Conservation (phyloP, 1,284 basidiomycete species). For the Microbotryum lychnidis-dioicae region DNA sequence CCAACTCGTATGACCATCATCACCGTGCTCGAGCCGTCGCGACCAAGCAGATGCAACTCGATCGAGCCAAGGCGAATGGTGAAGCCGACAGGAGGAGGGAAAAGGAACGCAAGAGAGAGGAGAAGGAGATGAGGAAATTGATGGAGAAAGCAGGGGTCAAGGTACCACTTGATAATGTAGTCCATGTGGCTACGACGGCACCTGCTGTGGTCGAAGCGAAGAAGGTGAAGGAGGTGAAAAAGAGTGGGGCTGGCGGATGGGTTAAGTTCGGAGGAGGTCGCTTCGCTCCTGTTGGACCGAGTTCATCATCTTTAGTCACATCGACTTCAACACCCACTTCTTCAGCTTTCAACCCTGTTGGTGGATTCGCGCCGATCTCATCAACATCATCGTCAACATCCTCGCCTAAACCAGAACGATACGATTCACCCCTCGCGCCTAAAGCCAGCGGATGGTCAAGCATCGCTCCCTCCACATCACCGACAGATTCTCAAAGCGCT, state of each 20-base stretch:
- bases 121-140: constrained; percentile 2
- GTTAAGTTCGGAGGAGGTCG: constrained; percentile 1
- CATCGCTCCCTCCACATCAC: too few relatives aligned
- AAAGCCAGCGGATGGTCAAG: too few relatives aligned
- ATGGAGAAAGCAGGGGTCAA: constrained; percentile 5
- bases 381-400: too few relatives aligned
- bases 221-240: not conserved
- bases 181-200: too few relatives aligned
- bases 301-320: too few relatives aligned
- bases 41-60: not conserved
- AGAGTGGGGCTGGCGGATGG: not conserved
- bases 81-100: constrained; percentile 1
- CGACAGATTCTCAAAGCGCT: too few relatives aligned
- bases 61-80: constrained; percentile 1
- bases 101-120: constrained; percentile 8
- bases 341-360: too few relatives aligned
- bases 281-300: too few relatives aligned
- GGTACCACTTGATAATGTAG: not conserved
- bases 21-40: constrained; percentile 9
- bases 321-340: too few relatives aligned
- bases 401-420: too few relatives aligned
- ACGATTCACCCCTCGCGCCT: too few relatives aligned
- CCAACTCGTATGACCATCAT: constrained; percentile 13
- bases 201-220: not conserved
- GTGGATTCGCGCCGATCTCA: too few relatives aligned